Evolutionary conservation across 148 eudicot genomes (phyloP), one percentile per base, ranked within the genome.

Genomic region (Silene uniflora): DNA sequence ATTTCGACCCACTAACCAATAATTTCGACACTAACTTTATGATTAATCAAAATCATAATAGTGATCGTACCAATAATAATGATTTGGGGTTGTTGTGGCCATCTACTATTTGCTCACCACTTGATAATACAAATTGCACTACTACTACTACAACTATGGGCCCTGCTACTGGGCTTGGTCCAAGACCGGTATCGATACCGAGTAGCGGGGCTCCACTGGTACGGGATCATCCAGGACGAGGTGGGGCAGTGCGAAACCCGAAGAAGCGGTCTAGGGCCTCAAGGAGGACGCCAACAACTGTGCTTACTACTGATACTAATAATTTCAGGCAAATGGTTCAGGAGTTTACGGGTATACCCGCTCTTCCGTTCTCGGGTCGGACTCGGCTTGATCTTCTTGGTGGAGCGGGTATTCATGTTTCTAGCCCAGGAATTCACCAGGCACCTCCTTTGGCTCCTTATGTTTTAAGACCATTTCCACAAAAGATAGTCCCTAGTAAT

Each of bases 311-410:
- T 11, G 93, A 92, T 79, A 90, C 97, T 8, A 74, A 75, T 6
- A 92, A 92, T 69, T 92, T 92, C 80, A 77, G 97, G 69, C 92
- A 92, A 80, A 90, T 92, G 97, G 97, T 92, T 10, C 97, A 92
- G 78, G 97, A 92, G 71, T 92, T 92, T 59, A 92, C 97, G 0
- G 97, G 97, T 7, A 86, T 92, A 42, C 94, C 97, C 2, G 83
- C 89, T 0, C 89, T 88, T 0, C 97, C 97, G 0, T 90, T 91
- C 54, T 67, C 83, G 0, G 76, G 68, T 46, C 72, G 90, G 12
- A 71, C 78, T 10, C 84, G 86, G 23, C 77, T 89, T 35, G 92
- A 89, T 82, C 79, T 85, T 59, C 83, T 83, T 24, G 86, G 81
- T 23, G 75, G 76, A 0, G 11, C 73, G 47, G 77, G 83, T 13